Conservation (phyloP, 2,329 filamentous ascomycete genomes). For the Neonectria sp. region DNA sequence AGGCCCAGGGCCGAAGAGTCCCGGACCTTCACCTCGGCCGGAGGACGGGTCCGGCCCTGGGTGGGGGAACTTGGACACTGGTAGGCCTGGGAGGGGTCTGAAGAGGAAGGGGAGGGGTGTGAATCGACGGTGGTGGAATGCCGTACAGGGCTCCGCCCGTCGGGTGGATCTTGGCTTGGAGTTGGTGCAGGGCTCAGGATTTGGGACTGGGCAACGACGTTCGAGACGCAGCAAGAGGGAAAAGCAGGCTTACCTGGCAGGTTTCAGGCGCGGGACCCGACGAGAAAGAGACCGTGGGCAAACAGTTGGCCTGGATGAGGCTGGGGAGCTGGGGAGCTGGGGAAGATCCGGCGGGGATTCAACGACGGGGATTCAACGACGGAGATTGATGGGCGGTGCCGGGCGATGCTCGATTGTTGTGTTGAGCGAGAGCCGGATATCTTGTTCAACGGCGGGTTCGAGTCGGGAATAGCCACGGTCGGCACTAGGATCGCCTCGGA, state of each 20-base stretch:
- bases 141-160: constrained; percentile 38
- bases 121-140: constrained; percentile 40
- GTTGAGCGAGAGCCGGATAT: constrained; percentile 15
- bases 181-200: constrained; percentile 29
- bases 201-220: constrained; percentile 25
- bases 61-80: constrained; percentile 34
- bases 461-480: constrained; percentile 24
- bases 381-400: constrained; percentile 36
- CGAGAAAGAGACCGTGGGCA: constrained; percentile 35
- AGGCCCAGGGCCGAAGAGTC: constrained; percentile 46
- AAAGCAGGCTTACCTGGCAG: constrained; percentile 40
- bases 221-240: constrained; percentile 24
- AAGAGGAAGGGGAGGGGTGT: constrained; percentile 34
- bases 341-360: constrained; percentile 14
- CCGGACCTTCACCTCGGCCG: constrained; percentile 45
- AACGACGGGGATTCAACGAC: constrained; percentile 28
- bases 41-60: constrained; percentile 38
- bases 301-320: neutral
- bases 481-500: constrained; percentile 9
- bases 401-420: constrained; percentile 6
- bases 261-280: constrained; percentile 35
- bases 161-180: constrained; percentile 39
- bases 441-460: neutral
- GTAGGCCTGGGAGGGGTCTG: constrained; percentile 29
- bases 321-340: constrained; percentile 2